Evolutionary conservation across 345 rosid genomes (phyloP).

Genomic region (Populus nigra): DNA sequence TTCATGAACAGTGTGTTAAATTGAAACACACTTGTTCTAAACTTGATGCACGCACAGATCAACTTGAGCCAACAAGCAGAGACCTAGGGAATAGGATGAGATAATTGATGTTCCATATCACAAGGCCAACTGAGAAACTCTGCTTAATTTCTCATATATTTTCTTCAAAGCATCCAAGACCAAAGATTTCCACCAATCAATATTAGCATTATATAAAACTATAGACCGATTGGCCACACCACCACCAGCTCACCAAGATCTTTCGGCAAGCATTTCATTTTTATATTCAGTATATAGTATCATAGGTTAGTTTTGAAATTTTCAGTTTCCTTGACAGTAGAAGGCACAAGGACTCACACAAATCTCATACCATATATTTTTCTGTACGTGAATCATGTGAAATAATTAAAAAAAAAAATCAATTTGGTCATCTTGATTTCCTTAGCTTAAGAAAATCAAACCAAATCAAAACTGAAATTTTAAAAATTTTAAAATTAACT

Average conservation of each 20-base stretch:
- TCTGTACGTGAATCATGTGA: not conserved
- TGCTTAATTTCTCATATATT: not conserved
- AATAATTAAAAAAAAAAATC: not conserved
- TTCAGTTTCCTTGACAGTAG: not conserved
- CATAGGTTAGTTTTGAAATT: not conserved
- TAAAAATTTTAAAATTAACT: not conserved
- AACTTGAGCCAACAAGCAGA: not conserved
- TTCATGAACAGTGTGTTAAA: not conserved
- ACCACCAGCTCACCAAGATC: not conserved
- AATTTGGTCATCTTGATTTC: not conserved
- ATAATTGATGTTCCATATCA: not conserved
- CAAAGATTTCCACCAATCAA: not conserved
- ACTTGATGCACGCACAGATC: not conserved
- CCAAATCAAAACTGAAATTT: not conserved
- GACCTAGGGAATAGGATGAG: not conserved
- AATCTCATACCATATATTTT: not conserved
- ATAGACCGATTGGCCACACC: not conserved
- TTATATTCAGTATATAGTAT: not conserved
- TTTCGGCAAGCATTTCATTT: not conserved
- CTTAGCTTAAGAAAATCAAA: not conserved
- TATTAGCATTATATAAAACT: no score
- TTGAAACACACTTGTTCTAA: not conserved
- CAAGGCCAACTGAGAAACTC: not conserved
- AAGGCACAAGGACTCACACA: not conserved
- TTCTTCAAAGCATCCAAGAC: not conserved